Conservation (phyloP, 2,329 filamentous ascomycete genomes). For the Ampelomyces quisqualis region DNA sequence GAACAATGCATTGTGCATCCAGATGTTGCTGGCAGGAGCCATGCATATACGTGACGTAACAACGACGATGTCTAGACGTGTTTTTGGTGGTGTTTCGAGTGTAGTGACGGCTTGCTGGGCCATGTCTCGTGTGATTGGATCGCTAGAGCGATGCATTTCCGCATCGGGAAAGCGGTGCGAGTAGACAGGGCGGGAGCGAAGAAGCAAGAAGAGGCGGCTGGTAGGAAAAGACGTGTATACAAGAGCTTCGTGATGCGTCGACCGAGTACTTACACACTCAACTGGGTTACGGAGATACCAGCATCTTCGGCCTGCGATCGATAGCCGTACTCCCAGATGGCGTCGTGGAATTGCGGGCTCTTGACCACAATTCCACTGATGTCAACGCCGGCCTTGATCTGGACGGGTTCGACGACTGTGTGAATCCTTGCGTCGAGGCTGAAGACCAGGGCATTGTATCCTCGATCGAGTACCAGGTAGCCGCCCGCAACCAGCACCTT, state of each 20-base stretch:
- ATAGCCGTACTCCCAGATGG: conserved; percentile 85
- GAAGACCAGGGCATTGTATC: conserved; percentile 73
- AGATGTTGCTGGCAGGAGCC: not conserved
- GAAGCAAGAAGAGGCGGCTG: not conserved
- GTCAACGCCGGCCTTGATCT: conserved; percentile 61
- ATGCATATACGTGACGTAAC: conserved; percentile 2
- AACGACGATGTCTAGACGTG: not conserved
- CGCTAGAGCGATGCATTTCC: conserved; percentile 7
- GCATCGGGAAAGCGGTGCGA: conserved; percentile 8
- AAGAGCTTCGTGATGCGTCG: too few relatives aligned
- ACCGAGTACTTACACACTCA: conserved; percentile 66
- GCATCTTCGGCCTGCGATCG: conserved; percentile 67
- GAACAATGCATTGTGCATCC: too few relatives aligned
- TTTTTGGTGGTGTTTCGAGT: not conserved
- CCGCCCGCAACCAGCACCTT: conserved; percentile 95
- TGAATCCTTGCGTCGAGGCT: conserved; percentile 66
- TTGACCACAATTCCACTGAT: conserved; percentile 76
- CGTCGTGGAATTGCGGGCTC: conserved; percentile 87
- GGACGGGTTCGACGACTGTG: conserved; percentile 58
- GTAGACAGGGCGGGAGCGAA: not conserved
- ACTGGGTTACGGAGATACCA: conserved; percentile 79
- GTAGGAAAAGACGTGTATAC: conserved; percentile 2
- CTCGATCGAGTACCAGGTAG: conserved; percentile 88
- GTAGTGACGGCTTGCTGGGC: not conserved
- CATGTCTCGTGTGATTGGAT: conserved; percentile 3